A percentile compares a stretch with the other conserved stretches of the same genome.
phyloP scores from a whole-genome alignment of 163 green algal genomes.

The Chloromonas sp. region DNA sequence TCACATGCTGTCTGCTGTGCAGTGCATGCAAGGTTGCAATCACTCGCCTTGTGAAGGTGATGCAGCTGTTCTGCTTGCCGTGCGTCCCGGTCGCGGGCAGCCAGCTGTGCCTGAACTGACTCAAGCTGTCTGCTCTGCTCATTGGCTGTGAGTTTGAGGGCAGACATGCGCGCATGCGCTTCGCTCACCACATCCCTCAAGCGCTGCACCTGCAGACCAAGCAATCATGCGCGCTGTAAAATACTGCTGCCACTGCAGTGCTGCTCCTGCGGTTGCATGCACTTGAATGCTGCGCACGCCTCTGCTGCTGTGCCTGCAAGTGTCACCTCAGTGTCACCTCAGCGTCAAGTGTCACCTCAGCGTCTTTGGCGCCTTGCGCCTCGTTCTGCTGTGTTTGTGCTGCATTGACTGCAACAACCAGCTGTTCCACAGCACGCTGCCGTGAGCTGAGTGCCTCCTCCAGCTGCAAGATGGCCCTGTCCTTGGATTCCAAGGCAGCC shows the following conservation, averaged over 20 bases:
- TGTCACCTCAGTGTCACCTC: too few relatives aligned
- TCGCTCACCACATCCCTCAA: slow-evolving; percentile 41
- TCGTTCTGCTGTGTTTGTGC: too few relatives aligned
- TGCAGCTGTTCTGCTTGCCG: slow-evolving; percentile 25
- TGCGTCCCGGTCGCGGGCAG: slow-evolving; percentile 5
- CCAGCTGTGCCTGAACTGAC: slow-evolving; percentile 7
- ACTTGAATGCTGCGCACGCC: too few relatives aligned
- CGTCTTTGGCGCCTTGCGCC: too few relatives aligned
- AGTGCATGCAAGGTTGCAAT: neutral
- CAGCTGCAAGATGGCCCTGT: slow-evolving; percentile 63
- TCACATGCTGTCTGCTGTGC: neutral
- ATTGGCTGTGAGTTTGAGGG: slow-evolving; percentile 4
- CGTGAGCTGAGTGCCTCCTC: slow-evolving; percentile 52
- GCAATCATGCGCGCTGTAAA: too few relatives aligned
- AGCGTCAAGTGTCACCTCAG: too few relatives aligned
- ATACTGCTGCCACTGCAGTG: neutral
- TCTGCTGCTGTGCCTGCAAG: too few relatives aligned
- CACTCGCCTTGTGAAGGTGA: neutral
- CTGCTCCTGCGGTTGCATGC: neutral
- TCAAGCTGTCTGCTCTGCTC: slow-evolving; percentile 30
- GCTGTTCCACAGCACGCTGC: slow-evolving; percentile 42
- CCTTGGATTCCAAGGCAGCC: slow-evolving; percentile 55
- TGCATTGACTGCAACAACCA: slow-evolving; percentile 9
- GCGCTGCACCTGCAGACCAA: slow-evolving; percentile 10
- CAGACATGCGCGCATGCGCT: slow-evolving; percentile 21